phyloP scores from a whole-genome alignment of 2,329 filamentous ascomycete species.

The Lecanicillium sp. region DNA sequence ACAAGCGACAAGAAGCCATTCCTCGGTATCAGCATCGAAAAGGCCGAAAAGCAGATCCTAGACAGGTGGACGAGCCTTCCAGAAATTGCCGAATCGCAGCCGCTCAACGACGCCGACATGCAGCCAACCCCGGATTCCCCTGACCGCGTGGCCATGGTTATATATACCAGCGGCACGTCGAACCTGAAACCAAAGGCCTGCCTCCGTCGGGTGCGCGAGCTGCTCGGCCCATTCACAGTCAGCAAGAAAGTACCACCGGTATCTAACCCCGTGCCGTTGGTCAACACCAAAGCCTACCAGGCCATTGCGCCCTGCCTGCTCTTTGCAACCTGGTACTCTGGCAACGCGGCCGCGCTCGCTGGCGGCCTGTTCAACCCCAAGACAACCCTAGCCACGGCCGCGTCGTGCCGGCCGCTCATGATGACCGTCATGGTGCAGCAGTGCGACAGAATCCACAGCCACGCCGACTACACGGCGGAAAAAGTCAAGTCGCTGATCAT shows the following conservation, averaged over 20 bases:
- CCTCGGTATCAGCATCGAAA: not conserved
- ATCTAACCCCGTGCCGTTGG: not conserved
- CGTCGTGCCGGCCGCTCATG: not conserved
- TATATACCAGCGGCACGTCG: conserved; percentile 2
- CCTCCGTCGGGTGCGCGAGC: not conserved
- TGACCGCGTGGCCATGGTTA: conserved; percentile 3
- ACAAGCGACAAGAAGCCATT: not conserved
- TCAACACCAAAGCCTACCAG: conserved; percentile 1
- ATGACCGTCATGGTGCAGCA: conserved; percentile 1
- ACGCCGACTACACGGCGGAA: not conserved
- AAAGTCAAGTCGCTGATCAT: not conserved
- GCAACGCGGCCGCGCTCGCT: conserved; percentile 1
- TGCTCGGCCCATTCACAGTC: not conserved
- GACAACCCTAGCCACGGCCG: not conserved
- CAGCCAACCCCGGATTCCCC: not conserved
- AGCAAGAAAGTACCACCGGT: not conserved
- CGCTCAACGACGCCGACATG: not conserved
- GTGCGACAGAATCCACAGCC: not conserved
- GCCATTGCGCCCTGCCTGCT: not conserved
- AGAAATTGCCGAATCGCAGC: not conserved
- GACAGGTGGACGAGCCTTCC: not conserved
- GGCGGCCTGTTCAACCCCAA: not conserved
- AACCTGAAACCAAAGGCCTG: conserved; percentile 1
- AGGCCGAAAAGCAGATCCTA: not conserved
- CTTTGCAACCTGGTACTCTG: conserved; percentile 1